Evolutionary conservation across 305 asterid genomes (phyloP), one percentile per base, ranked within the genome.

Genomic region (Fraxinus xanthoxyloides): DNA sequence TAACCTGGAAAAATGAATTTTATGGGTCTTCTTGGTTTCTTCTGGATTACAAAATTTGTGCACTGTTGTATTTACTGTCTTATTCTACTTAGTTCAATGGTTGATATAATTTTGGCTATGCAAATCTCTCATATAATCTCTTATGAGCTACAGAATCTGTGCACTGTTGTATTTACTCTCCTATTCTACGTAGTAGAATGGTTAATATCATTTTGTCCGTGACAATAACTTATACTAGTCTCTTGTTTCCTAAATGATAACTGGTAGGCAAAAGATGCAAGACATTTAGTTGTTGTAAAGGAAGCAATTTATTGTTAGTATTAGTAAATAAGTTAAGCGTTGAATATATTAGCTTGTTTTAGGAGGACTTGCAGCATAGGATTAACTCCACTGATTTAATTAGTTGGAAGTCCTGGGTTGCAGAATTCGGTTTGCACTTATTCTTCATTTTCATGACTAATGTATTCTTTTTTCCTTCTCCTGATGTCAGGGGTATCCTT

Each of bases 401-500:
- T 40, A 75, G 78, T 23, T 40, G 34, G 78, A 75, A 75, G 61
- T 48, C 59, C 78, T 75, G 54, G n/a, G 78, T 61, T 72, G 48
- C 51, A 36, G 23, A 54, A 80, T 46, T 23, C 17, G 34, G 8
- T 24, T 77, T 75, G 72, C 13, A 43, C 21, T 78, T 69, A 34
- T 69, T 63, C 32, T 35, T 17, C 31, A 26, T 56, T 1, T 78
- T 23, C 15, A 30, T 72, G 5, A 17, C 78, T 80, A 61, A 82
- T 51, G 21, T 46, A 21, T 79, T 77, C 48, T 30, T 75, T 77
- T 72, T 79, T 70, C 48, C 40, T 36, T 79, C 63, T 85, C 38
- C 82, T 80, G 73, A 77, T 87, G 43, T 77, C 96, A 97, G 99
- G 90, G 99, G 98, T 78, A 97, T 97, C 87, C 97, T 97, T 76